Evolutionary conservation across 1,139 yeast genomes (phyloP).

Genomic region (Kluyveromyces marxianus): DNA sequence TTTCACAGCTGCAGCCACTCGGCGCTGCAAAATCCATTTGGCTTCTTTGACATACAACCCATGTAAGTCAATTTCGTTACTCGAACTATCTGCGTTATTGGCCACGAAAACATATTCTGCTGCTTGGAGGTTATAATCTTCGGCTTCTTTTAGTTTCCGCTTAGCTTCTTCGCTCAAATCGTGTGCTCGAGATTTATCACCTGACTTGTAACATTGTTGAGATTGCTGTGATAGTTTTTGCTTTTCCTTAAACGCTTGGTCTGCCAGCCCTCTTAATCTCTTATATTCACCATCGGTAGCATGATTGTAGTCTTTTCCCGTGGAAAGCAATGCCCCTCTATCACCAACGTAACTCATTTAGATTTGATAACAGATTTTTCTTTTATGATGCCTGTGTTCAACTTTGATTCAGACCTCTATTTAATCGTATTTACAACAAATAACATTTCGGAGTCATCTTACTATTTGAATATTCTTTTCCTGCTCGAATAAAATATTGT

Average conservation of each 20-base stretch:
- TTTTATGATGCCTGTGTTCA: no score
- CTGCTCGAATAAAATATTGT: no score
- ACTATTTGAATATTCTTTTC: no score
- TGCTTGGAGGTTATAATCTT: constrained; percentile 65
- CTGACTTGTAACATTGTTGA: constrained; percentile 65
- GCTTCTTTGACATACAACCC: constrained; percentile 91
- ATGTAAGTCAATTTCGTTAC: constrained; percentile 86
- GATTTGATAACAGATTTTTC: neutral
- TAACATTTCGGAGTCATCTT: no score
- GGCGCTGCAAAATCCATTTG: constrained; percentile 59
- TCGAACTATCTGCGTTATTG: constrained; percentile 77
- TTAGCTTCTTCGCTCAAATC: constrained; percentile 66
- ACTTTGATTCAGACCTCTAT: no score
- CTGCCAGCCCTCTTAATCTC: constrained; percentile 60
- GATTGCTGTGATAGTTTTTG: constrained; percentile 56
- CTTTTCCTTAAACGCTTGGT: constrained; percentile 52
- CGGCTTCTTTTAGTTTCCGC: constrained; percentile 52
- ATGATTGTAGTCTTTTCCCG: constrained; percentile 59
- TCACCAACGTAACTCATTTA: constrained; percentile 13
- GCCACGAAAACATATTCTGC: constrained; percentile 86
- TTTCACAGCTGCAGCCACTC: constrained; percentile 59
- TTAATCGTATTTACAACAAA: no score
- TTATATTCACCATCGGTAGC: constrained; percentile 62
- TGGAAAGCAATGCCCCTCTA: constrained; percentile 17
- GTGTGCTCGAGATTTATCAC: constrained; percentile 68